Evolutionary conservation across 2,329 filamentous ascomycete genomes (phyloP), one percentile per base, ranked within the genome.

Genomic region (Cladophialophora yegresii): DNA sequence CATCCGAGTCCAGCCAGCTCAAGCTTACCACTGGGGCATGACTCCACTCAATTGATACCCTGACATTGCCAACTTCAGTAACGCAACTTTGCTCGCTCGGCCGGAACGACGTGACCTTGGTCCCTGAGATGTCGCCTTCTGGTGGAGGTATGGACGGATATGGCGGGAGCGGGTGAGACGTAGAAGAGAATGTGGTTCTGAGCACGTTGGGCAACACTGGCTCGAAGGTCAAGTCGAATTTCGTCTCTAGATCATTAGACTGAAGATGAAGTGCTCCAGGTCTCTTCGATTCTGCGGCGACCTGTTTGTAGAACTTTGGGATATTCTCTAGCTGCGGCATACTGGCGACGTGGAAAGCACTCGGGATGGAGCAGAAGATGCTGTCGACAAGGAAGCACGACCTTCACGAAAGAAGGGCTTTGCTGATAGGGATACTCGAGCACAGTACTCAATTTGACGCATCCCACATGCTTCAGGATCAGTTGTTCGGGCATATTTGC

Each of bases 111-210:
- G 73, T 74, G 9, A 76, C 75, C 4, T 73, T 73, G 16, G 36
- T 16, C n/a, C 36, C 36, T 2, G 71, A 1, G 66, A 16, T 72
- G 68, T 1, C 74, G 68, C 1, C 74, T 13, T 73, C 66, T 1
- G 82, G 82, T n/a, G 79, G 78, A 7, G 74, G 74, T 4, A 85
- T 80, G 61, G 86, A 88, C 7, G 88, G 88, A 70, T 85, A 85
- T 1, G 88, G 88, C 30, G 89, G 86, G 1, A 89, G 73, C 6
- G 85, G 85, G 71, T 90, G 87, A 2, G 81, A 79, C 13, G 79
- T 71, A 0, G 88, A 87, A 1, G 83, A 82, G 72, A 90, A 90
- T 0, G 86, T 87, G 1, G 88, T 89, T 49, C 88, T 80, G 75
- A 90, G 91, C 16, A 90, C 77, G 57, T 87, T 87, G 22, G 82